Conservation (phyloP, 2,329 filamentous ascomycete species). For the Clonostachys byssicola region DNA sequence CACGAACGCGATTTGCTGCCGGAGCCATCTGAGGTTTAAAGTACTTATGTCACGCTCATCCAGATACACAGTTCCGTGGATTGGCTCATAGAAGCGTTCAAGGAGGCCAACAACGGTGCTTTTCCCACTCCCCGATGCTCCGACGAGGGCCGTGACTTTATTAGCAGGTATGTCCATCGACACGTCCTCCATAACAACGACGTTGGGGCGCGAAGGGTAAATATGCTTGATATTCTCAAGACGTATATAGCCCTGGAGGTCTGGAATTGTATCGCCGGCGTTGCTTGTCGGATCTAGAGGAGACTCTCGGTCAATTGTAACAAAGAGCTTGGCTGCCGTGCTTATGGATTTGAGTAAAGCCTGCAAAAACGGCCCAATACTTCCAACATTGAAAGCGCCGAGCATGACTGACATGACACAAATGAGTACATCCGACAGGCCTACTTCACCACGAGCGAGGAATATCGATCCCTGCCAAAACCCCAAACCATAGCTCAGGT, state of each 20-base stretch:
- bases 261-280: conserved; percentile 48
- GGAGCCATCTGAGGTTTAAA: conserved; percentile 85
- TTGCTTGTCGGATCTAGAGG: neutral
- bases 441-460: conserved; percentile 51
- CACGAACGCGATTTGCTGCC: conserved; percentile 88
- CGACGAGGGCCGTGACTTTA: conserved; percentile 90
- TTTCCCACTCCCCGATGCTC: conserved; percentile 91
- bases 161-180: conserved; percentile 78
- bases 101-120: conserved; percentile 36
- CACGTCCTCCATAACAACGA: conserved; percentile 82
- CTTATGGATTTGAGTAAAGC: conserved; percentile 81
- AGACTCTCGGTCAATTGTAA: conserved; percentile 84
- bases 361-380: conserved; percentile 79
- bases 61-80: conserved; percentile 14
- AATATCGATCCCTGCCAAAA: conserved; percentile 86
- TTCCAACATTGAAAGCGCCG: conserved; percentile 86
- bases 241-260: conserved; percentile 62
- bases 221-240: conserved; percentile 84
- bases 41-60: conserved; percentile 49
- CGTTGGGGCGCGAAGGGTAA: conserved; percentile 89
- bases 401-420: conserved; percentile 91
- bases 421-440: conserved; percentile 44
- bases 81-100: conserved; percentile 11
- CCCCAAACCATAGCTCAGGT: conserved; percentile 80
- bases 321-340: conserved; percentile 87